Percentiles rank a stretch among this genome's conserved stretches.
Evolutionary conservation across 1,284 basidiomycete genomes (phyloP).

Genomic region (Cryptococcus hybrid): DNA sequence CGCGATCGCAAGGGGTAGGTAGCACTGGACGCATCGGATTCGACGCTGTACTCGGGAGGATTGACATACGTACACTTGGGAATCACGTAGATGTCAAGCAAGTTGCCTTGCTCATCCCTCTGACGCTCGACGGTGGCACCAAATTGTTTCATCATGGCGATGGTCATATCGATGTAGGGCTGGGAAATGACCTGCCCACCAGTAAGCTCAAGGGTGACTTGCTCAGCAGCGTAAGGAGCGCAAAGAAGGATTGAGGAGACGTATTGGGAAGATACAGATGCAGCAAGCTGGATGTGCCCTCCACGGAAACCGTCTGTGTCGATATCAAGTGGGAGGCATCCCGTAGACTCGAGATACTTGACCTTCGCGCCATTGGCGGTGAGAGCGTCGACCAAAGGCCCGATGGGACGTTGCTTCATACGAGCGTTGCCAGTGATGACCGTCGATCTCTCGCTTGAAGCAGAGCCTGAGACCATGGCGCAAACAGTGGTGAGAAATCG

Average conservation of each 20-base stretch:
- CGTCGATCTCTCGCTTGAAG: slow-evolving; percentile 57
- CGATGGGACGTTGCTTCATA: slow-evolving; percentile 96
- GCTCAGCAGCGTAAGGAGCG: slow-evolving; percentile 84
- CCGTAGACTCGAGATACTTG: slow-evolving; percentile 72
- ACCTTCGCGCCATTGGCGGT: slow-evolving; percentile 76
- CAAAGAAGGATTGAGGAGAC: slow-evolving; percentile 95
- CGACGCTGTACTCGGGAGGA: slow-evolving; percentile 82
- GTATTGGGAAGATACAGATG: slow-evolving; percentile 96
- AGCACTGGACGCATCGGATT: slow-evolving; percentile 92
- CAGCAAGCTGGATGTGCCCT: slow-evolving; percentile 80
- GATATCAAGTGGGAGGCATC: slow-evolving; percentile 88
- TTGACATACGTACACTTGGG: slow-evolving; percentile 77
- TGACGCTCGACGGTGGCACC: slow-evolving; percentile 76
- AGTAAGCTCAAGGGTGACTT: slow-evolving; percentile 82
- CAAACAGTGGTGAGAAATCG: slow-evolving; percentile 97
- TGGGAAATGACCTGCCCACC: slow-evolving; percentile 96
- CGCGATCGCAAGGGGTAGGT: slow-evolving; percentile 95
- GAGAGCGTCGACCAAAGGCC: slow-evolving; percentile 91
- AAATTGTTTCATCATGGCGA: slow-evolving; percentile 97
- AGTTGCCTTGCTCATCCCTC: slow-evolving; percentile 61
- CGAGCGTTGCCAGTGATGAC: slow-evolving; percentile 94
- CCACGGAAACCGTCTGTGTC: slow-evolving; percentile 80
- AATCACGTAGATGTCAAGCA: slow-evolving; percentile 81
- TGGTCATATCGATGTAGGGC: slow-evolving; percentile 99
- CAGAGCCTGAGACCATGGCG: slow-evolving; percentile 44